These are phyloP conservation scores for Colletotrichum sp. DNA, from an alignment of 2,329 filamentous ascomycete species.

Conservation along the genomic window DNA sequence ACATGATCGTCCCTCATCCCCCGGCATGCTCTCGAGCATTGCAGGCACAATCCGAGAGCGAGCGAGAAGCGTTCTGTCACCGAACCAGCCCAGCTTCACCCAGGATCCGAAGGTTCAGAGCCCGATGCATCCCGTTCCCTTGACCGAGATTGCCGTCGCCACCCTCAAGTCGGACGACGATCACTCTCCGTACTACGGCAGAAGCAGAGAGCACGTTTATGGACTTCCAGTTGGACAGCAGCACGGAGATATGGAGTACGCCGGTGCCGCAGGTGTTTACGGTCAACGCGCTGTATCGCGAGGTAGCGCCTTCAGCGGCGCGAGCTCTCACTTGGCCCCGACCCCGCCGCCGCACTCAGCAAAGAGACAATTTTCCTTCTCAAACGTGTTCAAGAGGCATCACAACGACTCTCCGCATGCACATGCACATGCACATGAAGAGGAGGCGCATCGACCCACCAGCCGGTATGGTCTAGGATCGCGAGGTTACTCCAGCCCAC, in stretches of 20 bases:
- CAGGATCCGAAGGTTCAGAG: conserved; percentile 49
- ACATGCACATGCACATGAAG: conserved; percentile 18
- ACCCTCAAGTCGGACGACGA: conserved; percentile 50
- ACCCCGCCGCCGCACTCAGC: conserved; percentile 68
- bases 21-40: conserved; percentile 58
- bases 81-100: conserved; percentile 44
- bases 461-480: conserved; percentile 27
- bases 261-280: conserved; percentile 46
- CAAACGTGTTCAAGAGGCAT: conserved; percentile 76
- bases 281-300: conserved; percentile 41
- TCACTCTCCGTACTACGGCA: conserved; percentile 43
- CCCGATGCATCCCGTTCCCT: conserved; percentile 65
- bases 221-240: conserved; percentile 43
- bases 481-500: conserved; percentile 46
- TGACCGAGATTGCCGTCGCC: conserved; percentile 65
- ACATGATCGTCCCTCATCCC: conserved; percentile 52
- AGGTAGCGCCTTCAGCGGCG: conserved; percentile 44
- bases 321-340: conserved; percentile 53
- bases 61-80: conserved; percentile 44
- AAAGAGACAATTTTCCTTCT: conserved; percentile 88
- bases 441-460: conserved; percentile 24
- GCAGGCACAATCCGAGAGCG: conserved; percentile 60
- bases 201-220: conserved; percentile 51
- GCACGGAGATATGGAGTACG: conserved; percentile 52
- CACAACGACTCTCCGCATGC: conserved; percentile 39